Base-by-base conservation (phyloP, 306 rosid genomes). In the Acacia acuminata region DNA sequence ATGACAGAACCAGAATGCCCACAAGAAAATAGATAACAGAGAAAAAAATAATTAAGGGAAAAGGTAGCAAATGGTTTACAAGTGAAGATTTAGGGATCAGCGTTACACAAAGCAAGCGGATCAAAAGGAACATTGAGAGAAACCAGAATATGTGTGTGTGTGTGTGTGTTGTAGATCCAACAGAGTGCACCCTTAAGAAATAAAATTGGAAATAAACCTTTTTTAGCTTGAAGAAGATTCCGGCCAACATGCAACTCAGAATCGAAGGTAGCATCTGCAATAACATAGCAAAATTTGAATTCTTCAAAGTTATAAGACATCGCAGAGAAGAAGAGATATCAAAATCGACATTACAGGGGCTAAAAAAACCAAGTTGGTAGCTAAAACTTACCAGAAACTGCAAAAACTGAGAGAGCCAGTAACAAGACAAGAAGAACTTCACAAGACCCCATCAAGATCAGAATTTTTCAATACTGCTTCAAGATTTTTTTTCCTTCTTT, bases 161-260 rank as follows among this genome's bases (percentile, higher is more conserved):
- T 30, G 32, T 30, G 32, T 30, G 32, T 30, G 32, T 30, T 30
- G 22, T 71, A 69, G 84, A 83, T 84, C 92, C 61, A 76, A 75
- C 56, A 20, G 27, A 58, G 27, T 3, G 25, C 64, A n/a, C 11
- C 30, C 10, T 56, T 56, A 56, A 20, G 27, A 20, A 56, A 56
- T 53, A 53, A 75, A 20, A 60, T n/a, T 16, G 51, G 10, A 44
- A 71, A 32, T 51, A 20, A 90, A 88, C 99, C 92, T 94, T 88
- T 85, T 82, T 86, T 92, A 64, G 94, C 96, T 83, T 94, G 99
- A 56, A 96, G 99, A 76, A 96, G 94, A 82, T 50, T 88, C 77
- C 98, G 92, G 66, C 91, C 94, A 2, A 73, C 76, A 42, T 83
- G 87, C 66, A 17, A 42, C 76, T 87, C 87, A 76, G 89, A 85